These are phyloP conservation scores for Tetrastigma voinierianum DNA, from an alignment of 164 flowering plant species.

Conservation along the genomic window DNA sequence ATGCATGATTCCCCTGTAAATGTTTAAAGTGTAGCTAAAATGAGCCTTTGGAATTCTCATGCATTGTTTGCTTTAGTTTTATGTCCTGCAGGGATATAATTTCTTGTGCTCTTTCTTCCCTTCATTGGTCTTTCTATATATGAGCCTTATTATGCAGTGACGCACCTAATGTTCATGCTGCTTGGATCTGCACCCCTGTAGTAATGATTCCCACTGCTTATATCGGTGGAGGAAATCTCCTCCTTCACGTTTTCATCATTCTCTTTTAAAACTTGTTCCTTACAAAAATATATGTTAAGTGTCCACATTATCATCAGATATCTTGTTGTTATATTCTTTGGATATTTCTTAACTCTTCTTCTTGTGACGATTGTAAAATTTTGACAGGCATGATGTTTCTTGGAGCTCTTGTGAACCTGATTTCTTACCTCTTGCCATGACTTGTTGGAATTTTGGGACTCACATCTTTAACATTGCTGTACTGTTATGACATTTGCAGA, in stretches of 20 bases:
- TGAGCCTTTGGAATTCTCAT: neutral
- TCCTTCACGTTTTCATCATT: neutral
- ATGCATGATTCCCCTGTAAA: too few relatives aligned
- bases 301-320: neutral
- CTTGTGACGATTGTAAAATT: conserved; percentile 27
- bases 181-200: neutral
- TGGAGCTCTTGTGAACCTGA: conserved; percentile 73
- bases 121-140: neutral
- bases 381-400: conserved; percentile 58
- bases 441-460: conserved; percentile 95
- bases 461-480: conserved; percentile 92
- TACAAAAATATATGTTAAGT: neutral
- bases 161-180: neutral
- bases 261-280: neutral
- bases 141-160: conserved; percentile 1
- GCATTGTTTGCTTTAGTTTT: too few relatives aligned
- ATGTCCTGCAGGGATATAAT: neutral
- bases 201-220: neutral
- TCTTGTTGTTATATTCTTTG: conserved; percentile 1
- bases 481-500: conserved; percentile 96
- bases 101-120: neutral
- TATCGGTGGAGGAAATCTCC: neutral
- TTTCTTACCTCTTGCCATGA: conserved; percentile 80
- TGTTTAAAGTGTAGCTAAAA: neutral
- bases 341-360: conserved; percentile 21